Conservation (phyloP, 2,329 filamentous ascomycete genomes). For the Emmonsiellopsis sp. region DNA sequence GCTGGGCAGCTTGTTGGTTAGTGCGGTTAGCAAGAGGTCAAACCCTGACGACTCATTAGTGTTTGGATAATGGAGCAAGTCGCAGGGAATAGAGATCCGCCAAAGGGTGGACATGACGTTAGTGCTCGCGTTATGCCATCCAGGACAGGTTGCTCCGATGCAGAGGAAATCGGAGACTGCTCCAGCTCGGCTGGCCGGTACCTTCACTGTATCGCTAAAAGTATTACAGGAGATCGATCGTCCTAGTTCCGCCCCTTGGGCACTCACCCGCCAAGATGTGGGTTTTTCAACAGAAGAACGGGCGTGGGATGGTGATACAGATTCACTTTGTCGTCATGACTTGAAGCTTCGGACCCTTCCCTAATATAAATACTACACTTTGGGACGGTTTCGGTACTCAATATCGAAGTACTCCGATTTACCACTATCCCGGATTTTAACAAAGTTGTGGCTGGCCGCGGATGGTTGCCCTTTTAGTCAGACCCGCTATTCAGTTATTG, state of each 20-base stretch:
- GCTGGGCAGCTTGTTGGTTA: neutral
- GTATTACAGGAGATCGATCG: neutral
- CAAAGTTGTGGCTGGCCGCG: neutral
- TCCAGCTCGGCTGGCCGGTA: too few species aligned
- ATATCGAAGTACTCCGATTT: neutral
- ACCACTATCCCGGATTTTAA: neutral
- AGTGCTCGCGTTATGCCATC: neutral
- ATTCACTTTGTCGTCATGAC: neutral
- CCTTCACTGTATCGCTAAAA: too few species aligned
- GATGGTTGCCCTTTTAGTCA: neutral
- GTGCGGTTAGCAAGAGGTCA: neutral
- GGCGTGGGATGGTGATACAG: neutral
- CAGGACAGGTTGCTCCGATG: neutral
- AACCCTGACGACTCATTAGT: neutral
- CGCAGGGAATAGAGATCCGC: neutral
- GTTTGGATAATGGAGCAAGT: neutral
- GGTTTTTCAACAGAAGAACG: neutral
- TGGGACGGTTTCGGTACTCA: too few species aligned
- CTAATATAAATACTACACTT: too few species aligned
- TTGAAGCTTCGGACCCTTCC: neutral
- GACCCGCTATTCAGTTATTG: neutral
- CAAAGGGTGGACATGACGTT: neutral
- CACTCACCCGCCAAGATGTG: neutral
- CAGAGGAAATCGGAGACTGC: neutral
- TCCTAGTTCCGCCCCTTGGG: neutral